Percentiles rank a stretch among this genome's conserved stretches.
These are phyloP conservation scores for Graphiopsis chlorocephala DNA, from an alignment of 2,329 filamentous ascomycete species.

Conservation along the genomic window DNA sequence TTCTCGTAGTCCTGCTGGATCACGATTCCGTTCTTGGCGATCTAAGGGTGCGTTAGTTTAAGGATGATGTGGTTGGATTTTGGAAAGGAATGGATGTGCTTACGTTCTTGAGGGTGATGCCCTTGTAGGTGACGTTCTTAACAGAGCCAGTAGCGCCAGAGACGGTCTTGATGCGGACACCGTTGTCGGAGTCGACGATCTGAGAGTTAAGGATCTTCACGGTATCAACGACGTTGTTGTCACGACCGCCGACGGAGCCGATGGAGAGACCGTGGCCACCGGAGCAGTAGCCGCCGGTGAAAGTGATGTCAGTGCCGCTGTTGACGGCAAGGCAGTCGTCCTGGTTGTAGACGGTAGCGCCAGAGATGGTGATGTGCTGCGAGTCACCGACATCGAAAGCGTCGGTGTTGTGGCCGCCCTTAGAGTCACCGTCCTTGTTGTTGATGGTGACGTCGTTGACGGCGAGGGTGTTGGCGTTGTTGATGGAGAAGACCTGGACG, in stretches of 20 bases:
- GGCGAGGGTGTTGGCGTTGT: constrained; percentile 44
- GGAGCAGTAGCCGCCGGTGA: constrained; percentile 44
- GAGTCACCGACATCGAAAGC: constrained; percentile 30
- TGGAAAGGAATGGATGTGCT: not conserved
- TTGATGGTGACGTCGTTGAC: constrained; percentile 56
- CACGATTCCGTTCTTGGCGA: constrained; percentile 55
- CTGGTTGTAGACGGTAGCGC: constrained; percentile 31
- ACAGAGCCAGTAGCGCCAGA: constrained; percentile 52
- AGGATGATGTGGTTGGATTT: not conserved
- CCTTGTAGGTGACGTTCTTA: constrained; percentile 51
- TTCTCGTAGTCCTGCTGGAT: constrained; percentile 60
- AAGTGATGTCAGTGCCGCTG: constrained; percentile 41
- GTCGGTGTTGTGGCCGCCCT: constrained; percentile 32
- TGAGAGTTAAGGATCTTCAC: constrained; percentile 47
- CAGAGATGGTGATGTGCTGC: constrained; percentile 26
- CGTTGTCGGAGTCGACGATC: constrained; percentile 47
- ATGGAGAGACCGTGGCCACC: constrained; percentile 56
- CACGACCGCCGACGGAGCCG: constrained; percentile 53
- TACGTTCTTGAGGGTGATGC: constrained; percentile 44
- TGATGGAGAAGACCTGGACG: constrained; percentile 52
- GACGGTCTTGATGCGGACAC: constrained; percentile 56
- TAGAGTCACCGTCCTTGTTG: constrained; percentile 52
- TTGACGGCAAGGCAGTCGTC: constrained; percentile 34
- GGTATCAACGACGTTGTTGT: constrained; percentile 48
- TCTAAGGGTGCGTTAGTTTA: constrained; percentile 28